Evolutionary conservation across 495 filamentous ascomycete genomes (phyloP), one percentile per base, ranked within the genome.

Genomic region (Wilcoxina mikolae): DNA sequence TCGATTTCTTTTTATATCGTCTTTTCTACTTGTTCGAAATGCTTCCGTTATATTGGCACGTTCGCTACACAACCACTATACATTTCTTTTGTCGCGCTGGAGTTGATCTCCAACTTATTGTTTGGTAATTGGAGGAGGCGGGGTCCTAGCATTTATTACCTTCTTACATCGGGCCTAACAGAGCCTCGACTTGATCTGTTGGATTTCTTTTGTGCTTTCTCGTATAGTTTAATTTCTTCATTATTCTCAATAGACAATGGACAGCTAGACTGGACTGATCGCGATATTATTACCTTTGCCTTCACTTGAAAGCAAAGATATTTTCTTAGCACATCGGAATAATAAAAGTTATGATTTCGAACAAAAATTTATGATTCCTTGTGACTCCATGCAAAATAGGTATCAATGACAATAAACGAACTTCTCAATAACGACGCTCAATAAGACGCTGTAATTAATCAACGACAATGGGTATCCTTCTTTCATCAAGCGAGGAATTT

Each of bases 1-100:
- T 54, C 47, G 45, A 17, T 53, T 58, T 55, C 17, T 56, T 54
- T 61, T 64, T 50, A 61, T 65, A 60, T 61, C 39, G 61, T 64
- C 58, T 64, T 65, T 55, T 64, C 53, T 57, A 51, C 57, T 63
- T 60, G 51, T 62, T 61, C 23, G 18, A 18, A 26, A n/a, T 31
- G 17, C 17, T 29, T 31, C 18, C 17, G 20, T 1, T 31, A 28
- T 17, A 51, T n/a, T 10, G 15, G 24, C n/a, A 28, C 24, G 26
- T 15, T 51, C 3, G 10, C n/a, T 46, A 24, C n/a, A 24, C n/a
- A n/a, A 46, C 43, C 15, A 18, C 43, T 46, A 46, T 18, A 46
- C 22, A 18, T 44, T 44, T 54, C 51, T 18, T 54, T 44, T 41
- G 33, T 42, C 35, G 11, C 24, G 25, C 11, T n/a, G 43, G 43